Base-by-base conservation (phyloP, 2,329 filamentous ascomycete species). In the Cercospora berteroae region DNA sequence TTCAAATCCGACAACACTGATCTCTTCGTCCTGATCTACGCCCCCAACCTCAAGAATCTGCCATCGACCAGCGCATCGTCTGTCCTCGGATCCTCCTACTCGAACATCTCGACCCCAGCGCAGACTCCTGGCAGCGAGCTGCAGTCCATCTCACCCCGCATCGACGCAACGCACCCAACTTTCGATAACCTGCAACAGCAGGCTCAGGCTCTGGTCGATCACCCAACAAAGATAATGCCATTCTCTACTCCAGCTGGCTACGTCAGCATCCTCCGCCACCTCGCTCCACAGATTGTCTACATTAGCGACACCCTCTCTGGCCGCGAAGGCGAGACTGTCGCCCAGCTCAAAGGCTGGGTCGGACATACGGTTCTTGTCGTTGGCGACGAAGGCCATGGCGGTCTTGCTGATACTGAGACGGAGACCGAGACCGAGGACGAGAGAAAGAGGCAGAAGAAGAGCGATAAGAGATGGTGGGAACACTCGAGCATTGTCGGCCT, bases 1-100 rank as follows among this genome's bases (percentile, higher is more conserved):
- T 88, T 90, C 71, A 89, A 97, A 78, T 87, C 90, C 70, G 87
- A 88, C 57, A 88, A 84, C 69, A 88, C 90, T 71, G 91, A 92
- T 76, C 84, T 97, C 25, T 96, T 96, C 75, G 86, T 98, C 66
- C 85, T 98, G 71, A 94, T 98, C 76, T 97, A 97, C 79, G 89
- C 92, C 2, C 94, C 94, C 0, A 85, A 87, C 61, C 82, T 96
- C 83, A 86, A 68, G 79, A 75, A 71, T 73, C 68, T 58, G 69
- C 77, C 44, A 72, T 74, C 76, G 5, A 69, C 76, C 66, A 78
- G 76, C 81, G 81, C 86, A 80, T 78, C 87, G 78, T 80, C 87
- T 80, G 83, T 87, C 78, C 81, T 96, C 83, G 78, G 86, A 85
- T 96, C 92, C 62, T 96, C 93, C 4, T 97, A 93, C 82, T 93